Evolutionary conservation across 116 monocot species (phyloP).

Genomic region (Trichopus zeylanicus): DNA sequence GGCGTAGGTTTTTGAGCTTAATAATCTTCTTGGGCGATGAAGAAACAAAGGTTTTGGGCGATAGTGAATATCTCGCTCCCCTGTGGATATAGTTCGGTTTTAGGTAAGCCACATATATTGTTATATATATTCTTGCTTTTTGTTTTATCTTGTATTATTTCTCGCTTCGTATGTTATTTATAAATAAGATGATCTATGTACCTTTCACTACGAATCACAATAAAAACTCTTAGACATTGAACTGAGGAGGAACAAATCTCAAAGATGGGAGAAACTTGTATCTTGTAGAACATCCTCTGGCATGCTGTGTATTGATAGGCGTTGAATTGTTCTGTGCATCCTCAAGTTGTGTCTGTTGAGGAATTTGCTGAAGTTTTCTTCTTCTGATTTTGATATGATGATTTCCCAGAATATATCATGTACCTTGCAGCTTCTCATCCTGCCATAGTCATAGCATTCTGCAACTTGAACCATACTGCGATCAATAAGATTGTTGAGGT

Average conservation of each 20-base stretch:
- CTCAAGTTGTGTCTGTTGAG: not conserved
- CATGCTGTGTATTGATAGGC: not conserved
- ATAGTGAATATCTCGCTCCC: slow-evolving; percentile 15
- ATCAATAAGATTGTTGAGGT: slow-evolving; percentile 17
- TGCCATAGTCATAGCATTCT: slow-evolving; percentile 24
- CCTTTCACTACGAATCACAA: slow-evolving; percentile 21
- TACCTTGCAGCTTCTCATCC: slow-evolving; percentile 15
- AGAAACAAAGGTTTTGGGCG: slow-evolving; percentile 13
- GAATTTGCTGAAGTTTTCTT: slow-evolving; percentile 9
- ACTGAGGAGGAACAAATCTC: slow-evolving; percentile 3
- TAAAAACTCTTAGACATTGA: slow-evolving; percentile 1
- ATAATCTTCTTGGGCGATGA: slow-evolving; percentile 5
- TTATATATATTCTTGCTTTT: slow-evolving; percentile 6
- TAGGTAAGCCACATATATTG: no score
- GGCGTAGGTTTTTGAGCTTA: slow-evolving; percentile 13
- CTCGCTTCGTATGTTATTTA: slow-evolving; percentile 10
- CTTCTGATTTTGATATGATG: slow-evolving; percentile 6
- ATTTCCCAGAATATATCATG: slow-evolving; percentile 22
- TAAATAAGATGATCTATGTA: slow-evolving; percentile 9
- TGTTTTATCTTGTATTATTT: slow-evolving; percentile 12
- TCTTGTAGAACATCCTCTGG: not conserved
- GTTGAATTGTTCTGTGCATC: not conserved
- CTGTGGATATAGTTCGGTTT: slow-evolving; percentile 16
- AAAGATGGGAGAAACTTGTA: slow-evolving; percentile 1
- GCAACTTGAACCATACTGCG: slow-evolving; percentile 22